Base-by-base conservation (phyloP, 2,329 filamentous ascomycete genomes). In the Chaetomiaceae sp. region DNA sequence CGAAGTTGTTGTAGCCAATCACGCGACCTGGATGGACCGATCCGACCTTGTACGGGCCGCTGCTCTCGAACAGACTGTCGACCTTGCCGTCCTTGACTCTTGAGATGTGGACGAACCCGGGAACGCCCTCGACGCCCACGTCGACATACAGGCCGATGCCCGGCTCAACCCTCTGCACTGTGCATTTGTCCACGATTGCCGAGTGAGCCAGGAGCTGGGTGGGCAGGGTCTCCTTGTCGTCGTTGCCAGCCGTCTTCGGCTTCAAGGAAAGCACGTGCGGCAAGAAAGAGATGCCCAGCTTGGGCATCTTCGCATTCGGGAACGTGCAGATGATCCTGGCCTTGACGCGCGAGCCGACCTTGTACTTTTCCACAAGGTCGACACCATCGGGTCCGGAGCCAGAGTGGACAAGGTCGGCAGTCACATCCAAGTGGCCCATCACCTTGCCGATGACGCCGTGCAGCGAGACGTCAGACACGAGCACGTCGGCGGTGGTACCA, bases 101-200 rank as follows among this genome's bases (percentile, higher is more conserved):
- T 1, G 93, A 99, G 58, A 99, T 95, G 67, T 99, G 93, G 19
- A 95, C 90, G 63, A 96, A 99, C 9, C 89, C 89, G n/a, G 81
- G 74, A 3, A 92, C 74, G 25, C 83, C 80, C 35, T 79, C 73
- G 5, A 85, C 70, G 2, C 83, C 84, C 21, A 92, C 70, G 58
- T 87, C 81, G 14, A 91, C 76, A 62, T 95, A 96, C 2, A 96
- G 74, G 47, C 93, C 95, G 54, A 92, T 80, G 3, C 85, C 83
- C 5, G 83, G 75, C 58, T 95, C 87, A 3, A 96, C 89, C 58
- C 86, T 86, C 47, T 83, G 79, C 7, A 99, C 83, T 33, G 82
- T 89, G 50, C 87, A 89, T 58, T 86, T 79, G 41, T 92, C 84
- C 21, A 96, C 73, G 39, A 87, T 80, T 0, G 86, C 82, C 3